Base-by-base conservation (phyloP, 805 yeast species). In the Jamesozyma jinghongensis region DNA sequence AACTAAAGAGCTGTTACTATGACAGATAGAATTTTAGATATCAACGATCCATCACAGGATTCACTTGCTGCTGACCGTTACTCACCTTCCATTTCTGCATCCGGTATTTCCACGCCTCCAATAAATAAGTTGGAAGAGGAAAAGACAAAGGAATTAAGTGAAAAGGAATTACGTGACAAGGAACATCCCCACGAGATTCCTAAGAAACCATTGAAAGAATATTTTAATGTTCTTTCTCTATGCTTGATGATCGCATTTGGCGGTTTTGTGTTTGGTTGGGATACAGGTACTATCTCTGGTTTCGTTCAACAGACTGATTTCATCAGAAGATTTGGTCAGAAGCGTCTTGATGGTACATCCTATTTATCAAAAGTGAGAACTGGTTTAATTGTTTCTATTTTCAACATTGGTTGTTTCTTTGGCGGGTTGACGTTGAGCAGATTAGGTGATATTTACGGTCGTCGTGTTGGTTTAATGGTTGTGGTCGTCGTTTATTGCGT, bases 201-300 rank as follows among this genome's bases (percentile, higher is more conserved):
- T 19, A 33, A 13, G 12, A 19, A 20, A 33, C 36, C 26, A 19
- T 33, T 33, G 3, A 33, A 33, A 20, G 27, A 33, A 7, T 33
- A 33, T 14, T 19, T 33, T 33, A 19, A 20, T 4, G 36, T 33
- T 12, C 18, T 33, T 20, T 20, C 36, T 8, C 20, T 33, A 33
- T 33, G 36, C 14, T 20, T 33, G 20, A 33, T 33, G 36, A 33
- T 33, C 13, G 36, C 36, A 33, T 33, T 33, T 33, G 36, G 36
- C 20, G 36, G 36, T 4, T 33, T 33, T 20, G 36, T 33, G 2
- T 33, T 33, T 13, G 36, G 36, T n/a, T 33, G 36, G 36, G 36
- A 33, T 33, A 33, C 36, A 2, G 36, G 36, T 19, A 33, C 36
- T 6, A 33, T 33, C 6, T 33, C 36, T 8, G 36, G 36, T 13